Percentiles rank a stretch among this genome's conserved stretches.
These are phyloP conservation scores for Ganoderma sinense DNA, from an alignment of 1,284 basidiomycete genomes.

Conservation along the genomic window DNA sequence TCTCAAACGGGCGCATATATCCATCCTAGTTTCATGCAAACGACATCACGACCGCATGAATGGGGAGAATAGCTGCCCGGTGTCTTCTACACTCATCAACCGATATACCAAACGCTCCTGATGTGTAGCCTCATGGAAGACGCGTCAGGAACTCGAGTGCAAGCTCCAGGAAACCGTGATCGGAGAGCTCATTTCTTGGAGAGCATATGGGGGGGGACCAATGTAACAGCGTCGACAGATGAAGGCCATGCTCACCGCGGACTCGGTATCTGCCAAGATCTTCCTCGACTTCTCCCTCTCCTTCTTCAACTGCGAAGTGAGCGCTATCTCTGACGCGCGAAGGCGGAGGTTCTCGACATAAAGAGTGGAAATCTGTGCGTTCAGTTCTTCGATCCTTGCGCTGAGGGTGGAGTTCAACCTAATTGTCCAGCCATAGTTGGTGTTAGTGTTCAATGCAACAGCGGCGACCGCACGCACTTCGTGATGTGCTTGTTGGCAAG, in stretches of 20 bases:
- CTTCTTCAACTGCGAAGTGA: slow-evolving; percentile 76
- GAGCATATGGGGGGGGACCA: background rate
- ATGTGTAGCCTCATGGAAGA: too few relatives aligned
- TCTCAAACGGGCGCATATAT: background rate
- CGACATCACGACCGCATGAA: background rate
- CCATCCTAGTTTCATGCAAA: background rate
- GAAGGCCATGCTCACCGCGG: slow-evolving; percentile 60
- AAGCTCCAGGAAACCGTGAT: background rate
- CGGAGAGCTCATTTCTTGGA: too few relatives aligned
- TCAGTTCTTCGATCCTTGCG: slow-evolving; percentile 83
- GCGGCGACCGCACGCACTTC: slow-evolving; percentile 55
- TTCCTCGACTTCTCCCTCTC: slow-evolving; percentile 78
- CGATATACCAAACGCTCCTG: background rate
- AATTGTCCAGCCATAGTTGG: slow-evolving; percentile 10
- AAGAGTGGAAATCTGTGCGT: slow-evolving; percentile 78
- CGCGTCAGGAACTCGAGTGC: too few relatives aligned
- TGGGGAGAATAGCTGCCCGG: too few relatives aligned
- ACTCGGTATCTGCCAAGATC: slow-evolving; percentile 74
- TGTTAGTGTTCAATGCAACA: background rate
- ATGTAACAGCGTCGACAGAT: background rate
- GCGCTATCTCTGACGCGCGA: slow-evolving; percentile 79
- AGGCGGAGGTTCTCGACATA: slow-evolving; percentile 83
- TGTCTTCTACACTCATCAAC: too few relatives aligned
- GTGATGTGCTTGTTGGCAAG: slow-evolving; percentile 90
- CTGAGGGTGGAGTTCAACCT: slow-evolving; percentile 86